These are phyloP conservation scores for Phaeosphaeriaceae sp. DNA, from an alignment of 2,329 filamentous ascomycete genomes.

Conservation along the genomic window DNA sequence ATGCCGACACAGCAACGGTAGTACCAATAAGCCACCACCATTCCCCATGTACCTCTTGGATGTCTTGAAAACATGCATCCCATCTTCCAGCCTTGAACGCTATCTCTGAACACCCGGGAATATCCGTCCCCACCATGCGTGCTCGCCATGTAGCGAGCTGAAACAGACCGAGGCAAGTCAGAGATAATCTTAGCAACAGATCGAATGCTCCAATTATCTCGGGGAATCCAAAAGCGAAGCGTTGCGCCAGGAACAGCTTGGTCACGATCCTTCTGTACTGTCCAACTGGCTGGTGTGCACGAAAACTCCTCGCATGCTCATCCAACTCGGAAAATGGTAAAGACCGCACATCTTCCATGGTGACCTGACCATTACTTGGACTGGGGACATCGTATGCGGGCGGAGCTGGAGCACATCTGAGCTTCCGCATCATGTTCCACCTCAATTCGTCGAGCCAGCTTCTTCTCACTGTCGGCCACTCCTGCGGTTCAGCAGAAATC, in stretches of 20 bases:
- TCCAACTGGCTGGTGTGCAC: constrained; percentile 19
- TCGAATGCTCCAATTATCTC: constrained; percentile 70
- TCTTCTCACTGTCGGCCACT: constrained; percentile 28
- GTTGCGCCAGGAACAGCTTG: constrained; percentile 53
- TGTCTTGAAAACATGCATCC: constrained; percentile 2
- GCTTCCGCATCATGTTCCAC: constrained; percentile 47
- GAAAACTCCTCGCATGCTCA: constrained; percentile 37
- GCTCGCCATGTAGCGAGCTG: constrained; percentile 22
- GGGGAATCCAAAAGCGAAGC: constrained; percentile 47
- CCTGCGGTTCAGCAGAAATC: constrained; percentile 33
- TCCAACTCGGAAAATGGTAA: constrained; percentile 51
- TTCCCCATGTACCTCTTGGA: background rate
- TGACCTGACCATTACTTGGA: background rate
- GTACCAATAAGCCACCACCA: constrained; percentile 11
- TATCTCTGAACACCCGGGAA: constrained; percentile 2
- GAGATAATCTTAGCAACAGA: constrained; percentile 71
- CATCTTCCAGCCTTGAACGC: background rate
- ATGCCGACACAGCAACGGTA: constrained; percentile 14
- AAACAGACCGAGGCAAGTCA: constrained; percentile 47
- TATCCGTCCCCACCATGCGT: background rate
- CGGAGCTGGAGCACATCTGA: constrained; percentile 51
- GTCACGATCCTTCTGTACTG: constrained; percentile 48
- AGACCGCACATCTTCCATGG: constrained; percentile 47
- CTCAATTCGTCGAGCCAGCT: constrained; percentile 33
- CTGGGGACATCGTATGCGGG: constrained; percentile 43